phyloP scores from a whole-genome alignment of 257 asterid genomes.

The Solanum microdontum region DNA sequence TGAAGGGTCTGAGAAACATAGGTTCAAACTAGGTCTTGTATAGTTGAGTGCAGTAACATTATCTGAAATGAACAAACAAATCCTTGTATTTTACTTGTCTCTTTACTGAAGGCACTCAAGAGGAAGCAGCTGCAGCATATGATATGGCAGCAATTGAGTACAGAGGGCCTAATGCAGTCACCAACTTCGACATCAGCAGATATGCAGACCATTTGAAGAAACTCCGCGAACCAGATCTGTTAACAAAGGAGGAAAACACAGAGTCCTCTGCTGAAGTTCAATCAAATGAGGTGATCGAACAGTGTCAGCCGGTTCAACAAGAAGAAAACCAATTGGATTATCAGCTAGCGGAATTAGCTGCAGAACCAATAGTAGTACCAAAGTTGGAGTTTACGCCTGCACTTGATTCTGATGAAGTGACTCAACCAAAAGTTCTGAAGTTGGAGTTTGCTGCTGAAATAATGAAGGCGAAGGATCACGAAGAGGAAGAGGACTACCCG shows the following conservation, averaged over 20 bases:
- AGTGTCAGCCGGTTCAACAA: neutral
- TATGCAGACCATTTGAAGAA: slow-evolving; percentile 42
- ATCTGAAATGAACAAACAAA: neutral
- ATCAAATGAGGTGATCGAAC: slow-evolving; percentile 6
- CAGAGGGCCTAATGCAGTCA: slow-evolving; percentile 70
- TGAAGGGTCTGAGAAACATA: neutral
- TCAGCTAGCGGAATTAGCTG: neutral
- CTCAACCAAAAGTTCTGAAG: slow-evolving; percentile 11
- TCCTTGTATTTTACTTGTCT: neutral
- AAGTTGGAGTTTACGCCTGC: neutral
- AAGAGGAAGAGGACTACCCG: slow-evolving; percentile 40
- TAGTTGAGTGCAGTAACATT: neutral
- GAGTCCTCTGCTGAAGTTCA: slow-evolving; percentile 1
- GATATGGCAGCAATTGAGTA: slow-evolving; percentile 78
- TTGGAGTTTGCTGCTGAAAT: neutral
- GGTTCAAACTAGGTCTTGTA: neutral
- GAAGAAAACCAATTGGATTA: slow-evolving; percentile 6
- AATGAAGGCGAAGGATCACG: slow-evolving; percentile 24
- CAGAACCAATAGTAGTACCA: neutral
- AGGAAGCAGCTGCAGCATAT: slow-evolving; percentile 87
- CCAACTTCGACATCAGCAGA: slow-evolving; percentile 70
- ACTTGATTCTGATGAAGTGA: neutral
- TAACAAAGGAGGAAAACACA: neutral
- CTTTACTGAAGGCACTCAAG: slow-evolving; percentile 45
- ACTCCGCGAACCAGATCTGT: neutral